These are phyloP conservation scores for Fusarium mexicanum DNA, from an alignment of 2,329 filamentous ascomycete species.

Conservation along the genomic window DNA sequence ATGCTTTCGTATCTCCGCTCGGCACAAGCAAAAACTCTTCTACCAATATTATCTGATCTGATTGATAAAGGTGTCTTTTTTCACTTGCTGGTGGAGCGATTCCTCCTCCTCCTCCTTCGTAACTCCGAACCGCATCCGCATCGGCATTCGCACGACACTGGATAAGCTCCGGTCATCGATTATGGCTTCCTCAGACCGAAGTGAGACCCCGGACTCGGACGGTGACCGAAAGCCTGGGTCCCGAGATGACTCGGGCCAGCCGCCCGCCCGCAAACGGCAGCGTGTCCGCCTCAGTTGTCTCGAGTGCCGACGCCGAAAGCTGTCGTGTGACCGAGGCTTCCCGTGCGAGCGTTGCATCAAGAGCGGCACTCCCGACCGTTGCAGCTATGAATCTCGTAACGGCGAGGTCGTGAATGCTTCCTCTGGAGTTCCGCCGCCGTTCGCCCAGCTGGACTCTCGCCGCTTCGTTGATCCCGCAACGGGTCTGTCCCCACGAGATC, in stretches of 20 bases:
- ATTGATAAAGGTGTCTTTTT: slow-evolving; percentile 52
- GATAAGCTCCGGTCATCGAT: slow-evolving; percentile 21
- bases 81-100: slow-evolving; percentile 39
- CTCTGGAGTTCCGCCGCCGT: slow-evolving; percentile 56
- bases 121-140: slow-evolving; percentile 47
- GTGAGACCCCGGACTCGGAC: slow-evolving; percentile 53
- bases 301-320: slow-evolving; percentile 68
- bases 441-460: slow-evolving; percentile 54
- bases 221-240: slow-evolving; percentile 42
- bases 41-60: slow-evolving; percentile 51
- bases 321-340: slow-evolving; percentile 69
- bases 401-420: slow-evolving; percentile 60
- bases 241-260: slow-evolving; percentile 47
- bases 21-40: slow-evolving; percentile 44
- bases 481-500: slow-evolving; percentile 49
- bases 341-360: slow-evolving; percentile 71
- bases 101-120: slow-evolving; percentile 44
- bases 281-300: slow-evolving; percentile 68
- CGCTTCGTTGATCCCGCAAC: slow-evolving; percentile 47
- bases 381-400: slow-evolving; percentile 67
- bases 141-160: slow-evolving; percentile 34
- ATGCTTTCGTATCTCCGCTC: slow-evolving; percentile 48
- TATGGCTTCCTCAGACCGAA: slow-evolving; percentile 48
- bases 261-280: slow-evolving; percentile 64
- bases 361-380: slow-evolving; percentile 68